Percentiles rank a stretch among this genome's conserved stretches.
Conservation (phyloP, 225 moss, liverwort and hornwort species). For the Antitrichia curtipendula region DNA sequence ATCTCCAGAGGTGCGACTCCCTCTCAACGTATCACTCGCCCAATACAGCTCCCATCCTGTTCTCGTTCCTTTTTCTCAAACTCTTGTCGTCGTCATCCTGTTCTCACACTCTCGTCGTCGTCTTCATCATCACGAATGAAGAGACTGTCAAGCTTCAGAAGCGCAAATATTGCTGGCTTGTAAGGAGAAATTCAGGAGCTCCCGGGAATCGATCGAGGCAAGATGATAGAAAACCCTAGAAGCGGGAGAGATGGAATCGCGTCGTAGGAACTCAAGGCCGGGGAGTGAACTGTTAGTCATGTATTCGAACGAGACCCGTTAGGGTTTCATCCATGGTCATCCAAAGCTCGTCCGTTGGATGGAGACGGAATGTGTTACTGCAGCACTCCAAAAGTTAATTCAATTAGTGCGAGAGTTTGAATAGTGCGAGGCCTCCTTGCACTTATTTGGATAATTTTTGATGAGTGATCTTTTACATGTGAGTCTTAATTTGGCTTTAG, state of each 20-base stretch:
- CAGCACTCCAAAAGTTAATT: not conserved
- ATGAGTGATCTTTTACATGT: rapidly evolving
- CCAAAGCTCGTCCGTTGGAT: not conserved
- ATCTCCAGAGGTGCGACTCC: not conserved
- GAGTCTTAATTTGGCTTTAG: rapidly evolving
- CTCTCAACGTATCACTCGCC: not conserved
- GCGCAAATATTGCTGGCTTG: not conserved
- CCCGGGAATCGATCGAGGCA: not conserved
- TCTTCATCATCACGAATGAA: not conserved
- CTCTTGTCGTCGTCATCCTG: not conserved
- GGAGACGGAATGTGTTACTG: not conserved
- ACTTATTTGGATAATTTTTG: not conserved
- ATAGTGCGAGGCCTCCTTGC: rapidly evolving
- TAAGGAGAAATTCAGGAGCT: not conserved
- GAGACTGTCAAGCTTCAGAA: not conserved
- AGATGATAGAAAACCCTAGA: not conserved
- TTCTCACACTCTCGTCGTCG: not conserved
- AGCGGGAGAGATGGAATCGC: not conserved
- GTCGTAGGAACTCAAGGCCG: not conserved
- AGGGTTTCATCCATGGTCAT: not conserved
- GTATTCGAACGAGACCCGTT: not conserved
- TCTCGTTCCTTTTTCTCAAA: not conserved
- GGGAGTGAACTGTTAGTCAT: not conserved
- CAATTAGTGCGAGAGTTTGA: not conserved
- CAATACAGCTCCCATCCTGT: not conserved